Percentiles rank a stretch among this genome's conserved stretches.
phyloP scores from a whole-genome alignment of 176 grass and related monocot species.

The Oryza nivara region DNA sequence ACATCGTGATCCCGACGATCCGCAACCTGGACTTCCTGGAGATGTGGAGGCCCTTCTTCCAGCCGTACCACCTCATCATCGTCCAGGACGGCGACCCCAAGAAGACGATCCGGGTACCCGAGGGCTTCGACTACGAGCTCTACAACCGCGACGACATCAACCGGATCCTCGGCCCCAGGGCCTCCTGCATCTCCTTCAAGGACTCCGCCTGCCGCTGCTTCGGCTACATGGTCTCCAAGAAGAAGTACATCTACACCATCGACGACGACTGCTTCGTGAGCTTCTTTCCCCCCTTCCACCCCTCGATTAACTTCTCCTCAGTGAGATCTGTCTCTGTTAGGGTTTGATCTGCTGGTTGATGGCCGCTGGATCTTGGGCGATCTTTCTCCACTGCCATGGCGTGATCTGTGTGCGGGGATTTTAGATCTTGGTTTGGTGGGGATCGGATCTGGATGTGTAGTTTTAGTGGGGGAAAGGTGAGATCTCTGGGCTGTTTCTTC shows the following conservation, averaged over 20 bases:
- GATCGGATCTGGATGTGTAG: conserved; percentile 6
- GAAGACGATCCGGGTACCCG: conserved; percentile 71
- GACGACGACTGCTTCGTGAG: conserved; percentile 92
- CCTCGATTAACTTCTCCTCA: not conserved
- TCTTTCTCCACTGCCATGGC: not conserved
- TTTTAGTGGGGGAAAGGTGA: not conserved
- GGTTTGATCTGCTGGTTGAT: not conserved
- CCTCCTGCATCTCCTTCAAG: conserved; percentile 95
- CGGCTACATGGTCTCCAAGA: conserved; percentile 95
- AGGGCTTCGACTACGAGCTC: conserved; percentile 96
- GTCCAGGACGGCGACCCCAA: conserved; percentile 84
- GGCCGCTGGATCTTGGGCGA: not conserved
- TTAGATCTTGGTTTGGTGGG: not conserved
- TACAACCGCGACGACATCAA: conserved; percentile 99
- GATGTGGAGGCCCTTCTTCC: conserved; percentile 91
- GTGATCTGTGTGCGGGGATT: not conserved
- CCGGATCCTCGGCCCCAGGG: conserved; percentile 91
- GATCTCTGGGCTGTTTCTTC: not conserved
- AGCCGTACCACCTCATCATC: conserved; percentile 93
- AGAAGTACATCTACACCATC: conserved; percentile 97
- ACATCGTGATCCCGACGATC: conserved; percentile 93
- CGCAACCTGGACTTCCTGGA: conserved; percentile 89
- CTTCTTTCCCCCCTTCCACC: too few relatives aligned
- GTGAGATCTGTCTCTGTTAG: not conserved
- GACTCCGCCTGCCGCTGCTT: conserved; percentile 96